Evolutionary conservation across 2,329 filamentous ascomycete genomes (phyloP).

Genomic region (Pestalotiopsis sp.): DNA sequence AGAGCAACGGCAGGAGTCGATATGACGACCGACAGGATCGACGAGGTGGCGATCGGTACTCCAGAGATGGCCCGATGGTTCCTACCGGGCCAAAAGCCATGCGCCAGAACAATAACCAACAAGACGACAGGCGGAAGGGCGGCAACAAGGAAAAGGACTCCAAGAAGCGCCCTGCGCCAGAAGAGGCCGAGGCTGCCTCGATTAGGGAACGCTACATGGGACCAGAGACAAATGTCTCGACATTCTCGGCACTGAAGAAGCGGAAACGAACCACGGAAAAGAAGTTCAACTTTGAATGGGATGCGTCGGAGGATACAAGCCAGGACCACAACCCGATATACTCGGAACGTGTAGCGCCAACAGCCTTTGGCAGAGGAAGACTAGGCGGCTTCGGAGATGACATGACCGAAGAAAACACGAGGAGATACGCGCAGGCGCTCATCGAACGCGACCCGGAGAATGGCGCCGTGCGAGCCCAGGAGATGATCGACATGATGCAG

Average conservation of each 20-base stretch:
- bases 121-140: constrained; percentile 32
- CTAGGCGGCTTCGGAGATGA: constrained; percentile 57
- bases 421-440: constrained; percentile 68
- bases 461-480: constrained; percentile 74
- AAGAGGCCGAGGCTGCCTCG: constrained; percentile 73
- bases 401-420: constrained; percentile 56
- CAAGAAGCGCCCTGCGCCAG: constrained; percentile 36
- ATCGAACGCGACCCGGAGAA: constrained; percentile 76
- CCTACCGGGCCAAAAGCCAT: constrained; percentile 77
- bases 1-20: not conserved
- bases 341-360: constrained; percentile 65
- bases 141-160: constrained; percentile 41
- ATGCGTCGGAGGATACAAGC: constrained; percentile 90
- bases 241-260: constrained; percentile 95
- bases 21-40: constrained; percentile 29
- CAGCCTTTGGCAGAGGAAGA: constrained; percentile 54
- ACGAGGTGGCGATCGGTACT: constrained; percentile 27
- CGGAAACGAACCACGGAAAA: constrained; percentile 88
- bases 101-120: constrained; percentile 45
- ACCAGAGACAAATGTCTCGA: constrained; percentile 78
- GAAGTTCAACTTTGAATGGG: constrained; percentile 99
- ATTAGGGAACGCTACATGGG: constrained; percentile 88
- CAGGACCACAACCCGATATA: constrained; percentile 82
- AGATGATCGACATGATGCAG: constrained; percentile 84
- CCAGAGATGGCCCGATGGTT: constrained; percentile 35